Evolutionary conservation across 345 rosid genomes (phyloP).

Genomic region (Aquilaria sinensis): DNA sequence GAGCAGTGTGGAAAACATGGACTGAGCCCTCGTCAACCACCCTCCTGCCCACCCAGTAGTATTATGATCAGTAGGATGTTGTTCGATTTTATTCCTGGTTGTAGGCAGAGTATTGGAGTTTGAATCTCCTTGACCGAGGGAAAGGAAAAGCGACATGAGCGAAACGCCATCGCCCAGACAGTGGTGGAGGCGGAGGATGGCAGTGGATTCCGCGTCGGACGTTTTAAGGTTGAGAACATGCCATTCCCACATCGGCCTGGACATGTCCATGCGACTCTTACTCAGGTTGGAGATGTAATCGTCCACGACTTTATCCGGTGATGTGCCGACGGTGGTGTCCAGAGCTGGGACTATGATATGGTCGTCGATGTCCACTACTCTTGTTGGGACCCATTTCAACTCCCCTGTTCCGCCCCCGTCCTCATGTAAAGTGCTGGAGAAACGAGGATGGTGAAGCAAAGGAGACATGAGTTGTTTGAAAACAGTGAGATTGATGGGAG

Average conservation of each 20-base stretch:
- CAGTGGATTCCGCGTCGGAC: slow-evolving; percentile 21
- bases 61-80: too few species aligned
- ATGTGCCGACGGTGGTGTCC: background rate
- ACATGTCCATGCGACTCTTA: slow-evolving; percentile 12
- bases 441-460: slow-evolving; percentile 14
- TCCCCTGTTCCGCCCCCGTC: slow-evolving; percentile 13
- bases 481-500: slow-evolving; percentile 2
- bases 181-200: slow-evolving; percentile 32
- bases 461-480: background rate
- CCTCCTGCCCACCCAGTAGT: too few species aligned
- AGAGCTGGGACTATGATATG: slow-evolving; percentile 19
- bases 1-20: slow-evolving; percentile 7
- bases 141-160: slow-evolving; percentile 34
- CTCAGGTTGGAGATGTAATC: slow-evolving; percentile 24
- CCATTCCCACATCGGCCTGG: slow-evolving; percentile 39
- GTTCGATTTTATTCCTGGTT: too few species aligned
- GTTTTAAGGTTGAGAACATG: slow-evolving; percentile 33
- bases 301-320: slow-evolving; percentile 24
- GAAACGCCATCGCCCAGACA: slow-evolving; percentile 34
- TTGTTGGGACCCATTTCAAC: slow-evolving; percentile 28
- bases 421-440: slow-evolving; percentile 7
- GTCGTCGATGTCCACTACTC: slow-evolving; percentile 21
- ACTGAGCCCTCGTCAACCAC: background rate
- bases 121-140: slow-evolving; percentile 5
- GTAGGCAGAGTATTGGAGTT: too few species aligned